Evolutionary conservation across 1,284 basidiomycete species (phyloP).

Genomic region (Naganishia liquefaciens): DNA sequence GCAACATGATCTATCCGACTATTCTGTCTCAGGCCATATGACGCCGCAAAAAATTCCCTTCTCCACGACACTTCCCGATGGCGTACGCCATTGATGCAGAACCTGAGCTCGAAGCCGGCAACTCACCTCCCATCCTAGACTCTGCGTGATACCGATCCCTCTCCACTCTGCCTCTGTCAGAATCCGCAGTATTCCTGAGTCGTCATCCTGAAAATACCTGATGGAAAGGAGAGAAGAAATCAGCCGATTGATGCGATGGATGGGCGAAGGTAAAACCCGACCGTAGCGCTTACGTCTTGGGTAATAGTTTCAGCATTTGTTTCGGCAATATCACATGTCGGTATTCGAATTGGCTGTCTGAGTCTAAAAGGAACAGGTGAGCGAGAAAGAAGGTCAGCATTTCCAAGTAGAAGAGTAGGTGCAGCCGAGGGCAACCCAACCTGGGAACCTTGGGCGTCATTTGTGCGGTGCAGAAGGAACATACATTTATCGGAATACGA

Average conservation of each 20-base stretch:
- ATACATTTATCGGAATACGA: slow-evolving; percentile 48
- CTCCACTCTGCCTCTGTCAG: slow-evolving; percentile 88
- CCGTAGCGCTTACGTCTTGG: slow-evolving; percentile 68
- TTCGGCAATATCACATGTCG: slow-evolving; percentile 90
- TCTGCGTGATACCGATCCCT: slow-evolving; percentile 92
- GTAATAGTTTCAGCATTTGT: slow-evolving; percentile 79
- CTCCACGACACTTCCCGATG: not conserved
- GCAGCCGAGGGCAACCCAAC: too few relatives aligned
- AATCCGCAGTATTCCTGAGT: slow-evolving; percentile 76
- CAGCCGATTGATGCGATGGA: not conserved
- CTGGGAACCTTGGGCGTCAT: too few relatives aligned
- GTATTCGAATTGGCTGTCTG: slow-evolving; percentile 64
- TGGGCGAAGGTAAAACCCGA: too few relatives aligned
- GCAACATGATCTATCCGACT: not conserved
- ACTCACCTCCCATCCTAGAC: slow-evolving; percentile 87
- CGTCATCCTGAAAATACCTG: slow-evolving; percentile 64
- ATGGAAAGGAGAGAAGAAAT: slow-evolving; percentile 14
- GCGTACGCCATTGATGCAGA: not conserved
- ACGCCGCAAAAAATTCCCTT: too few relatives aligned
- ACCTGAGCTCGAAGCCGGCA: too few relatives aligned
- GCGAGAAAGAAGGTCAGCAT: slow-evolving; percentile 2
- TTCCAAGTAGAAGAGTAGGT: slow-evolving; percentile 31
- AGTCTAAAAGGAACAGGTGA: slow-evolving; percentile 47
- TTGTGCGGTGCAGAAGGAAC: not conserved
- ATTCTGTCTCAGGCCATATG: not conserved